Evolutionary conservation across 257 asterid genomes (phyloP), one percentile per base, ranked within the genome.

Genomic region (Scutellaria baicalensis): DNA sequence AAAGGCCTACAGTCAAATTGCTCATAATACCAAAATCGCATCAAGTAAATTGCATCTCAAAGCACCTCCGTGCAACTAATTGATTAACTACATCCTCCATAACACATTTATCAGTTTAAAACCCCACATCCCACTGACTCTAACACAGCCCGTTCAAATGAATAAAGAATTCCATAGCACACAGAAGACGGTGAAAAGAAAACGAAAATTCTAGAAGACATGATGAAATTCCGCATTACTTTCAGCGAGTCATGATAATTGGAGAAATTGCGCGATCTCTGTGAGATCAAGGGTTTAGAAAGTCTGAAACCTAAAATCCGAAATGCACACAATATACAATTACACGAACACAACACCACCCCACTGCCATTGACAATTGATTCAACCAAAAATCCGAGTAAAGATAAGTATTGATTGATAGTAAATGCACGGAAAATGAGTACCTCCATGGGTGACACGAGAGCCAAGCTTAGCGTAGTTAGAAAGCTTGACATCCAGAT

Each of bases 401-500:
- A 27, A 40, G 11, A 9, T 0, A 40, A 9, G 44, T 3, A 35
- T 17, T 18, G 12, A 49, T 36, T 35, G 58, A 17, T 2, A 45
- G 62, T 1, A 31, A 6, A 8, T 9, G 16, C 21, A 42, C 23
- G 18, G 44, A 18, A 23, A 35, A 35, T 50, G 3, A 47, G 6
- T 58, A 77, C 93, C 91, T 69, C 89, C 89, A 85, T 88, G 96
- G 57, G 85, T 83, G 90, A 93, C 59, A 69, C 95, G 85, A 68
- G 97, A 83, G 45, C 96, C 96, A 70, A 90, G 94, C 76, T 93
- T 90, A 40, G 96, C 97, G 57, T 87, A 93, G 35, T 91, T 87
- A 49, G 96, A 93, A 69, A 93, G 94, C 83, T 93, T 91, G 45
- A 89, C 91, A 74, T 93, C 99, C 81, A 93, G 90, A 87, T 93